These are phyloP conservation scores for Cucurbita argyrosperma DNA, from an alignment of 306 rosid species.

Conservation along the genomic window DNA sequence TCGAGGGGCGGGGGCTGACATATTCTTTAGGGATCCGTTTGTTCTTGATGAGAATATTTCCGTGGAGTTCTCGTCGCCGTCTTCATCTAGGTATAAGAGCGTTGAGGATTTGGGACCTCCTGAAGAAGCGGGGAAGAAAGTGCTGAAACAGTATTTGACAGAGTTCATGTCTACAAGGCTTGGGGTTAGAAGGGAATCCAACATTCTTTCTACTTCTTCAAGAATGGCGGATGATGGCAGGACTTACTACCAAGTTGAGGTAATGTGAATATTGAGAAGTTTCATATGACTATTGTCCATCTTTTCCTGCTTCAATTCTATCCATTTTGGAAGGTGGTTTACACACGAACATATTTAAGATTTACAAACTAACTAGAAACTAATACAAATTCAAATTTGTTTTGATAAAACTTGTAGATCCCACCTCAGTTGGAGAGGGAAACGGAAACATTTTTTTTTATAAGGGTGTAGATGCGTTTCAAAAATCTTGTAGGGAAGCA, in stretches of 20 bases:
- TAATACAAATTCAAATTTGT: too few relatives aligned
- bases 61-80: slow-evolving; percentile 78
- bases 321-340: not conserved
- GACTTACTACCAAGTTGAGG: slow-evolving; percentile 85
- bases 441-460: too few relatives aligned
- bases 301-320: not conserved
- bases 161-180: slow-evolving; percentile 91
- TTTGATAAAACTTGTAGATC: too few relatives aligned
- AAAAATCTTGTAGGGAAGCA: too few relatives aligned
- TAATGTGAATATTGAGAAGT: not conserved
- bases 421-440: too few relatives aligned
- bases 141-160: slow-evolving; percentile 64
- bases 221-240: slow-evolving; percentile 78
- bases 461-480: too few relatives aligned
- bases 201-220: slow-evolving; percentile 52
- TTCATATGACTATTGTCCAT: too few relatives aligned
- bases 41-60: slow-evolving; percentile 85
- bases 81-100: slow-evolving; percentile 71
- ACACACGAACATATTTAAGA: too few relatives aligned
- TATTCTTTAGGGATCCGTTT: slow-evolving; percentile 86
- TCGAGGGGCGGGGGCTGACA: slow-evolving; percentile 86
- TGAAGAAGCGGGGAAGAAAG: slow-evolving; percentile 65
- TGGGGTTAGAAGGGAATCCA: slow-evolving; percentile 75
- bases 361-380: too few relatives aligned
- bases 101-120: slow-evolving; percentile 79